Conservation (phyloP, 192 early-diverging fungal genomes). For the Entomortierella beljakovae region DNA sequence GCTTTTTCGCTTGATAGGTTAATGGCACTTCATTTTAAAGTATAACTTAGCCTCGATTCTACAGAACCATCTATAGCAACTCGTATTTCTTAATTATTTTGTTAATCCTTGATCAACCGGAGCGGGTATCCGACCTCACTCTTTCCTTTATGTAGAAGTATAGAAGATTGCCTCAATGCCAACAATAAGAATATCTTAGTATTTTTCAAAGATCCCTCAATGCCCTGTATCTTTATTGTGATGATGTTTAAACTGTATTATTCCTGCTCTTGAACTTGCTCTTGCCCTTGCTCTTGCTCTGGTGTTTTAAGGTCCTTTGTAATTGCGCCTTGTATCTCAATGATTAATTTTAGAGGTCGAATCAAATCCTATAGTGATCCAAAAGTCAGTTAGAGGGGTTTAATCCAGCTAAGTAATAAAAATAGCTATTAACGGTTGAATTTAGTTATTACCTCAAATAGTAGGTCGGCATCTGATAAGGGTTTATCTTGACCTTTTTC, state of each 20-base stretch:
- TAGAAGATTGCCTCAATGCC: background rate
- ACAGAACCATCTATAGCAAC: background rate
- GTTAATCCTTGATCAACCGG: background rate
- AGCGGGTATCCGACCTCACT: background rate
- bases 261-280: no score
- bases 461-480: constrained; percentile 12
- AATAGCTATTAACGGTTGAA: background rate
- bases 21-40: constrained; percentile 36
- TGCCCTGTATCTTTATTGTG: no score
- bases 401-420: background rate
- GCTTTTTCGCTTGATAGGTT: constrained; percentile 21
- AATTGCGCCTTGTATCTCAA: constrained; percentile 43
- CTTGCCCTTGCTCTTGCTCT: no score
- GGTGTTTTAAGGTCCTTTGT: constrained; percentile 16
- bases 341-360: constrained; percentile 42
- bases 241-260: no score
- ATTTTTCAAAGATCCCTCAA: no score
- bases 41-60: background rate
- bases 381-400: background rate
- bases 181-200: background rate
- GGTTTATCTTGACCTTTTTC: background rate
- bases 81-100: background rate
- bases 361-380: constrained; percentile 20
- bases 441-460: constrained; percentile 19
- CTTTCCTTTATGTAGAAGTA: background rate